Evolutionary conservation across 1,139 yeast genomes (phyloP).

Genomic region (Chernovozyma aurita): DNA sequence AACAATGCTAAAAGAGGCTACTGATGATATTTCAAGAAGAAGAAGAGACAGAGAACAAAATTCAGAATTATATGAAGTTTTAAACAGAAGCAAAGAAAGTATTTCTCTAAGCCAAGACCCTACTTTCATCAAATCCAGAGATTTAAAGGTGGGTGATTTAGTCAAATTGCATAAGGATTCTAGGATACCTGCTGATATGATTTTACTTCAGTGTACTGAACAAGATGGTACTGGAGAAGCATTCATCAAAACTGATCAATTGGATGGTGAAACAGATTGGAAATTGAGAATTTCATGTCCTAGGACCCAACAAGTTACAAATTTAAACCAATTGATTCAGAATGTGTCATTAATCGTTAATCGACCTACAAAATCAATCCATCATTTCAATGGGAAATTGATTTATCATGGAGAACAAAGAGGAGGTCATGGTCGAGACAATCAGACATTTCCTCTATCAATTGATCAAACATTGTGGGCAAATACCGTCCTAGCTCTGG

Average conservation of each 20-base stretch:
- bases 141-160: constrained; percentile 80
- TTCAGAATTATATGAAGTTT: constrained; percentile 71
- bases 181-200: constrained; percentile 90
- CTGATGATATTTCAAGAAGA: constrained; percentile 88
- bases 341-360: constrained; percentile 58
- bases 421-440: constrained; percentile 22
- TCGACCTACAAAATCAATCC: constrained; percentile 81
- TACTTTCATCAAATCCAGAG: constrained; percentile 51
- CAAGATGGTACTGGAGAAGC: constrained; percentile 68
- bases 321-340: constrained; percentile 29
- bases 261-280: constrained; percentile 99
- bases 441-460: constrained; percentile 60
- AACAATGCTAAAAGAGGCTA: constrained; percentile 93
- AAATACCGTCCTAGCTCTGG: constrained; percentile 93
- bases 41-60: constrained; percentile 89
- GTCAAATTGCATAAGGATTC: constrained; percentile 78
- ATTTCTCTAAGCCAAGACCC: constrained; percentile 24
- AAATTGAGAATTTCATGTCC: constrained; percentile 76
- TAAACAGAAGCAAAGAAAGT: constrained; percentile 31
- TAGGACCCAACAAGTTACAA: constrained; percentile 58
- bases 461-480: constrained; percentile 98
- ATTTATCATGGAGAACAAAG: constrained; percentile 33
- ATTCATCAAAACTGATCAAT: constrained; percentile 92
- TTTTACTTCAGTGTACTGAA: constrained; percentile 81
- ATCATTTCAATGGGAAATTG: constrained; percentile 71